These are phyloP conservation scores for Citrus cavaleriei DNA, from an alignment of 345 rosid genomes.

Conservation along the genomic window DNA sequence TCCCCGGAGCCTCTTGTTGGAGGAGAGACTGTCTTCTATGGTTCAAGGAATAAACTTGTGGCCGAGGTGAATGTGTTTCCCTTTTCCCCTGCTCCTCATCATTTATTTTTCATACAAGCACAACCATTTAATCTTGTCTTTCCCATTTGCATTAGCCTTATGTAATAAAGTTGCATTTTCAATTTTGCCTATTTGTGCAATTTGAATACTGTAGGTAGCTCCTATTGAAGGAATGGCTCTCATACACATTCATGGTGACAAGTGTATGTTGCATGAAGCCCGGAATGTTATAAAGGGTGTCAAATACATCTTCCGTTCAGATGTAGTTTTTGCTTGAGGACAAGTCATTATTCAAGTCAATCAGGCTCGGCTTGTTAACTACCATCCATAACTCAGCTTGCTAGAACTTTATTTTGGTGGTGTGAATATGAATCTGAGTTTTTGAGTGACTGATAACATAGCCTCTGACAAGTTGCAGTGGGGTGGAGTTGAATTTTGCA, in stretches of 20 bases:
- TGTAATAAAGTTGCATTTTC: neutral
- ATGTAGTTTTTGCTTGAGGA: conserved; percentile 81
- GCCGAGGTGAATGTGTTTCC: conserved; percentile 54
- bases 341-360: neutral
- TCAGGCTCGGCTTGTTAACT: conserved; percentile 9
- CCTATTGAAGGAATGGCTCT: conserved; percentile 95
- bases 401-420: neutral
- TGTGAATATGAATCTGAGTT: neutral
- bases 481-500: neutral
- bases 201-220: conserved; percentile 52
- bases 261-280: conserved; percentile 93
- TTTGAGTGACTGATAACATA: neutral
- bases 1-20: conserved; percentile 57
- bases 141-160: neutral
- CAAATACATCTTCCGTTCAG: conserved; percentile 89
- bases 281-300: conserved; percentile 67
- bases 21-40: conserved; percentile 94
- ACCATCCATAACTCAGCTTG: neutral
- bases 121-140: neutral
- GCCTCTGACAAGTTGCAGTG: neutral
- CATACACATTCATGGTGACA: conserved; percentile 84
- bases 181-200: neutral
- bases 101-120: neutral
- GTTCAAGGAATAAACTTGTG: conserved; percentile 62
- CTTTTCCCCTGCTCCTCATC: neutral